A percentile compares a stretch with the other conserved stretches of the same genome.
These are phyloP conservation scores for Elsinoe fawcettii DNA, from an alignment of 2,329 filamentous ascomycete species.

Conservation along the genomic window DNA sequence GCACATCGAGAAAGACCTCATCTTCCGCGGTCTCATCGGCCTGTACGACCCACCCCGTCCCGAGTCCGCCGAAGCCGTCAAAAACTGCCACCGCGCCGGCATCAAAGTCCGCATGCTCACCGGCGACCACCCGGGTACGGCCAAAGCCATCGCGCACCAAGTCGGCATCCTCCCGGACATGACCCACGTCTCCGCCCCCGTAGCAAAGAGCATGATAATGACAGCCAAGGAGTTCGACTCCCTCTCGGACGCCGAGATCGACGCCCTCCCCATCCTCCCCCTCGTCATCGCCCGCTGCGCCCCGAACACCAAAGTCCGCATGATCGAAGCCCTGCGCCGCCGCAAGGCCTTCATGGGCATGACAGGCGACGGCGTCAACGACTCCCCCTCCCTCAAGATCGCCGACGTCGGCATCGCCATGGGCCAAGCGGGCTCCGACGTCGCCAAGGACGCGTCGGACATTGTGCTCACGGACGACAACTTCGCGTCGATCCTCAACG, in stretches of 20 bases:
- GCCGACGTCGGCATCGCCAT: slow-evolving; percentile 85
- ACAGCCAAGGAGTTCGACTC: slow-evolving; percentile 56
- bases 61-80: slow-evolving; percentile 67
- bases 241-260: slow-evolving; percentile 66
- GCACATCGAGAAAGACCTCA: slow-evolving; percentile 59
- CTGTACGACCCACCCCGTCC: slow-evolving; percentile 80
- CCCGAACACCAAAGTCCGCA: slow-evolving; percentile 78
- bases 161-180: slow-evolving; percentile 70
- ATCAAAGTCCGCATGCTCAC: slow-evolving; percentile 80
- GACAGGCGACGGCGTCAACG: slow-evolving; percentile 85
- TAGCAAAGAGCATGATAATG: slow-evolving; percentile 64
- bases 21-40: slow-evolving; percentile 72
- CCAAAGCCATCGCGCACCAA: slow-evolving; percentile 68
- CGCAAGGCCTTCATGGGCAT: slow-evolving; percentile 71
- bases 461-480: slow-evolving; percentile 86
- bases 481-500: slow-evolving; percentile 76
- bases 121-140: slow-evolving; percentile 72
- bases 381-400: slow-evolving; percentile 70
- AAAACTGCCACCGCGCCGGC: slow-evolving; percentile 62
- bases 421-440: slow-evolving; percentile 75
- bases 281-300: slow-evolving; percentile 78
- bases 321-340: slow-evolving; percentile 81
- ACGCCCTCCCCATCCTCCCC: slow-evolving; percentile 63
- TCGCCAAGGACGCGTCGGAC: slow-evolving; percentile 73
- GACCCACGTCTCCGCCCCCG: slow-evolving; percentile 50